Percentiles rank a stretch among this genome's conserved stretches.
phyloP scores from a whole-genome alignment of 2,329 filamentous ascomycete species.

The Lasiodiplodia citricola region DNA sequence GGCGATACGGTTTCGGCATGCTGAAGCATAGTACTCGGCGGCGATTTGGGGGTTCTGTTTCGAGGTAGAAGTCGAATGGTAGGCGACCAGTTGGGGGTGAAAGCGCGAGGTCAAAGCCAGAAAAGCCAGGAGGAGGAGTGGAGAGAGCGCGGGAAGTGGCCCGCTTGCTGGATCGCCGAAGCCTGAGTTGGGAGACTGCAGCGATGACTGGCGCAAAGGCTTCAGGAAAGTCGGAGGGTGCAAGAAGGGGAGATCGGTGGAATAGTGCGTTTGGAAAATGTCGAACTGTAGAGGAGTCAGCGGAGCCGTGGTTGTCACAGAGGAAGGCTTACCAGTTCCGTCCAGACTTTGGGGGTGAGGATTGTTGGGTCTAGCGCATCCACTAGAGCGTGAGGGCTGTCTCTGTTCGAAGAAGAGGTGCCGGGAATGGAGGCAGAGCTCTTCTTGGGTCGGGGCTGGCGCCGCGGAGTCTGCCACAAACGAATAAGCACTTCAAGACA shows the following conservation, averaged over 20 bases:
- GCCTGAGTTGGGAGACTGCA: conserved; percentile 34
- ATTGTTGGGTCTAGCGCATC: conserved; percentile 67
- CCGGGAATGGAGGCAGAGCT: conserved; percentile 43
- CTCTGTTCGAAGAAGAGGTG: conserved; percentile 48
- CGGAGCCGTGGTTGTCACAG: conserved; percentile 24
- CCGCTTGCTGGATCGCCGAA: conserved; percentile 36
- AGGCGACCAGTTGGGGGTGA: conserved; percentile 63
- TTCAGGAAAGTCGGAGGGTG: conserved; percentile 68
- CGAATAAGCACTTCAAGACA: conserved; percentile 22
- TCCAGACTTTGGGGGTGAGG: conserved; percentile 70
- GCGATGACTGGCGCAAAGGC: conserved; percentile 46
- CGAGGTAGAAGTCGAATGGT: conserved; percentile 58
- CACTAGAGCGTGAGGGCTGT: conserved; percentile 52
- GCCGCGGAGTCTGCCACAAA: conserved; percentile 24
- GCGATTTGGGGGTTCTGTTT: conserved; percentile 61
- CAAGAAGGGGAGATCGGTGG: conserved; percentile 73
- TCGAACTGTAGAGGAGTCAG: conserved; percentile 53
- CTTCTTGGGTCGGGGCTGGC: conserved; percentile 40
- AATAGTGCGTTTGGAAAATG: conserved; percentile 73
- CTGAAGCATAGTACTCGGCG: conserved; percentile 69
- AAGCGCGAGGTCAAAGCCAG: conserved; percentile 73
- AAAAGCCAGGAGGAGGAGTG: conserved; percentile 67
- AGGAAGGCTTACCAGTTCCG: conserved; percentile 55
- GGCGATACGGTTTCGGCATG: conserved; percentile 60
- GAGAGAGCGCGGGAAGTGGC: conserved; percentile 35